These are phyloP conservation scores for Achaetomium macrosporum DNA, from an alignment of 2,329 filamentous ascomycete genomes.

Conservation along the genomic window DNA sequence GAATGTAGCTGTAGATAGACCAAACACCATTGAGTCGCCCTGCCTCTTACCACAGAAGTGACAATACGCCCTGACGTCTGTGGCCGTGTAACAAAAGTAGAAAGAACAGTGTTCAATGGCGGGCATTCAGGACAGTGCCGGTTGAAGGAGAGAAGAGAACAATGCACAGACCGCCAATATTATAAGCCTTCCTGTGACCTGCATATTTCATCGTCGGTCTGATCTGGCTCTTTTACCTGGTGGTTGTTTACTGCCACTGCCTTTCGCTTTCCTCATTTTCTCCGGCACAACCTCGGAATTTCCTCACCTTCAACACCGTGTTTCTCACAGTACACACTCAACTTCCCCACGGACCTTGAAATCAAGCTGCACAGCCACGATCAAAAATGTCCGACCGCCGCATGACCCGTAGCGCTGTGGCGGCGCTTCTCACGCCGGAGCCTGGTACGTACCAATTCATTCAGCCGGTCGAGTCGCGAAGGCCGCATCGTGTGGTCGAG, in stretches of 20 bases:
- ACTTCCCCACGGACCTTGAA: not conserved
- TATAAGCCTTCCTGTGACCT: not conserved
- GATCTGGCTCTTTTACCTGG: not conserved
- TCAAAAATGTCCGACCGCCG: not conserved
- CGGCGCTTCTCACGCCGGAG: not conserved
- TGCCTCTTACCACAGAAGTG: not conserved
- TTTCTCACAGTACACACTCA: not conserved
- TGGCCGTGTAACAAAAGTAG: not conserved
- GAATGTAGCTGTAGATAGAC: constrained; percentile 19
- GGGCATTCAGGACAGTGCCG: not conserved
- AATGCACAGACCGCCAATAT: constrained; percentile 1
- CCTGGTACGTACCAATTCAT: constrained; percentile 10
- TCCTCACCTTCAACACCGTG: not conserved
- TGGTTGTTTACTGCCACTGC: not conserved
- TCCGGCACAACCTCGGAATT: not conserved
- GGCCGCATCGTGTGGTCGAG: not conserved
- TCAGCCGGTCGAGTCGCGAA: not conserved
- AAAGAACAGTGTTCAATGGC: not conserved
- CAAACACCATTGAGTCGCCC: constrained; percentile 13
- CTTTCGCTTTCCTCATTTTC: not conserved
- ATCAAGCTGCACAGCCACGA: constrained; percentile 1
- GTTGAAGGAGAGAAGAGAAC: not conserved
- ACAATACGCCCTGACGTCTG: not conserved
- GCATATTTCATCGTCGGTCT: not conserved
- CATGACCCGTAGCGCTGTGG: not conserved